Evolutionary conservation across 345 rosid species (phyloP).

Genomic region (Lepidium didymum): DNA sequence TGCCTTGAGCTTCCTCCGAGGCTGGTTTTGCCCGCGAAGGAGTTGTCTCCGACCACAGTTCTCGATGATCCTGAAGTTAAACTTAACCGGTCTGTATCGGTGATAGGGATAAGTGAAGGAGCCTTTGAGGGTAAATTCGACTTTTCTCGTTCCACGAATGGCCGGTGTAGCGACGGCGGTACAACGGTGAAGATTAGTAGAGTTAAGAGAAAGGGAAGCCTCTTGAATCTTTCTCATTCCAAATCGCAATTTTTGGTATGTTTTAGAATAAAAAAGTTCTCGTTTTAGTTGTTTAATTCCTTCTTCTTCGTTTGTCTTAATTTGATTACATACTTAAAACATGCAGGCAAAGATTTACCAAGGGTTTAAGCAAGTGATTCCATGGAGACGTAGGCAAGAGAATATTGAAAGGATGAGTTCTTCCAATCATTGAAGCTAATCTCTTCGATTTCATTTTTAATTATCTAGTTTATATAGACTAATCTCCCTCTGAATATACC

Average conservation of each 20-base stretch:
- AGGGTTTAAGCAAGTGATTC: constrained; percentile 54
- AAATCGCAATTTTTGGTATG: constrained; percentile 47
- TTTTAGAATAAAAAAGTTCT: neutral
- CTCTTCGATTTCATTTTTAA: neutral
- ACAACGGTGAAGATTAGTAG: constrained; percentile 49
- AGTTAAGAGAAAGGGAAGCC: constrained; percentile 44
- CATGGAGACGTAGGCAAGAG: constrained; percentile 52
- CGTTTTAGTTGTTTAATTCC: neutral
- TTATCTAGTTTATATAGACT: neutral
- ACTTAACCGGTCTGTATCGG: constrained; percentile 30
- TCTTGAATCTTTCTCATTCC: constrained; percentile 31
- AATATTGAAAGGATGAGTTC: constrained; percentile 15
- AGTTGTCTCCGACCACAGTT: constrained; percentile 51
- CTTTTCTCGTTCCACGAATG: constrained; percentile 1
- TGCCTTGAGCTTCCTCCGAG: constrained; percentile 74
- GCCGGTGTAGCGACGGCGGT: neutral
- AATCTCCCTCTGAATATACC: constrained; percentile 1
- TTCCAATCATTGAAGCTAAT: constrained; percentile 5
- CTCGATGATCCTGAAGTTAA: constrained; percentile 47
- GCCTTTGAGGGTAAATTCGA: constrained; percentile 16
- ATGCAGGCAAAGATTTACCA: constrained; percentile 52
- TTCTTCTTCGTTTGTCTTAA: neutral
- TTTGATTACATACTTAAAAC: neutral
- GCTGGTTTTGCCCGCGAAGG: constrained; percentile 16
- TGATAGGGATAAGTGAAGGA: constrained; percentile 24